Evolutionary conservation across 163 green algal species (phyloP).

Genomic region (Prototheca stagnorum): DNA sequence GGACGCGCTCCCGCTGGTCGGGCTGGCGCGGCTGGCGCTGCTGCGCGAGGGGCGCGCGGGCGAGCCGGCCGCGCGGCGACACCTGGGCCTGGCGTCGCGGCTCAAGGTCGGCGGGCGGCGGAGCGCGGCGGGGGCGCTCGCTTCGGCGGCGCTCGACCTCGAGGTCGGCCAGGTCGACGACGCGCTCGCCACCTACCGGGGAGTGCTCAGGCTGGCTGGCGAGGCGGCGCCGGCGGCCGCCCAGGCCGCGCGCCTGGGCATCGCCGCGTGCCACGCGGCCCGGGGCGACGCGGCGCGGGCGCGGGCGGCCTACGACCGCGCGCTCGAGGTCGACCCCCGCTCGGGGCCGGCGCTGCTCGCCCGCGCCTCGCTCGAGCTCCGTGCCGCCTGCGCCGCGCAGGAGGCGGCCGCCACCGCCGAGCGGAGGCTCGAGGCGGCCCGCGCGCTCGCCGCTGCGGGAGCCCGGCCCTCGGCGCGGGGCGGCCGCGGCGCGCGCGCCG

Average conservation of each 20-base stretch:
- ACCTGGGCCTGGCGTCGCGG: slow-evolving; percentile 29
- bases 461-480: slow-evolving; percentile 29
- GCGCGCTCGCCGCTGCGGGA: background rate
- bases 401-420: background rate
- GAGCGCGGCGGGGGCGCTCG: slow-evolving; percentile 43
- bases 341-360: slow-evolving; percentile 57
- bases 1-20: slow-evolving; percentile 58
- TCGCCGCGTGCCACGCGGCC: slow-evolving; percentile 54
- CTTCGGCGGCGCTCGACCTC: slow-evolving; percentile 39
- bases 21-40: slow-evolving; percentile 37
- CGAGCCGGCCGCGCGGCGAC: slow-evolving; percentile 21
- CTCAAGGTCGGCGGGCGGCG: slow-evolving; percentile 28
- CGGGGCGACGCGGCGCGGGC: slow-evolving; percentile 47
- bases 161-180: slow-evolving; percentile 31
- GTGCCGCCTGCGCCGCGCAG: background rate
- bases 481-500: slow-evolving; percentile 48
- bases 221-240: slow-evolving; percentile 41
- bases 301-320: slow-evolving; percentile 43
- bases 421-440: background rate
- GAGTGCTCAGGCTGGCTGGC: slow-evolving; percentile 43
- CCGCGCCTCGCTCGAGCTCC: slow-evolving; percentile 35
- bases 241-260: slow-evolving; percentile 69
- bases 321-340: slow-evolving; percentile 50
- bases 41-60: slow-evolving; percentile 29
- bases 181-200: slow-evolving; percentile 40